Evolutionary conservation across 345 rosid species (phyloP).

Genomic region (Dimocarpus longan): DNA sequence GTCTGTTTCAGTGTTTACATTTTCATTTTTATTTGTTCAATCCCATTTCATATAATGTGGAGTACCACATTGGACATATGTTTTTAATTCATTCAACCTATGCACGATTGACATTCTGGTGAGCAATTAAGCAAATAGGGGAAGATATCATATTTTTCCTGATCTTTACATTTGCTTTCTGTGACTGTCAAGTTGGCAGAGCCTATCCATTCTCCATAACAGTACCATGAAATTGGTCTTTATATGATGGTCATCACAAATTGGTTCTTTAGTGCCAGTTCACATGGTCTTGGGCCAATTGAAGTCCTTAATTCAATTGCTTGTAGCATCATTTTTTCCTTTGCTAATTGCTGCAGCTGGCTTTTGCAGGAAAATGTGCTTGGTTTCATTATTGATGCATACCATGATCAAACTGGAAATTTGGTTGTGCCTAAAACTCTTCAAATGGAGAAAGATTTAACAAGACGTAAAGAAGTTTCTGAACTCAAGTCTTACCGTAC

Average conservation of each 20-base stretch:
- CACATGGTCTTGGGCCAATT: background rate
- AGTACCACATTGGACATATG: too few species aligned
- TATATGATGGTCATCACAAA: background rate
- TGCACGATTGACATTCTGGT: background rate
- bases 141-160: background rate
- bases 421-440: constrained; percentile 60
- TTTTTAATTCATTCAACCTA: background rate
- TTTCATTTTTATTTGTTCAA: too few species aligned
- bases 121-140: background rate
- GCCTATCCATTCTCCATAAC: too few species aligned
- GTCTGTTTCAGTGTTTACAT: too few species aligned
- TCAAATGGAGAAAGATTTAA: constrained; percentile 54
- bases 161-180: background rate
- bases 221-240: too few species aligned
- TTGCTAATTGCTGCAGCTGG: background rate
- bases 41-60: too few species aligned
- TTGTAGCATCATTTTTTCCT: background rate
- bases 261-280: background rate
- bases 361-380: constrained; percentile 66
- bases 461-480: constrained; percentile 47
- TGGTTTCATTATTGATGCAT: constrained; percentile 59
- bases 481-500: constrained; percentile 70
- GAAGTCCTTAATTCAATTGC: background rate
- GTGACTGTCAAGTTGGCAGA: too few species aligned
- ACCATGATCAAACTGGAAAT: constrained; percentile 48